These are phyloP conservation scores for Colletotrichum coccodes DNA, from an alignment of 2,329 filamentous ascomycete genomes.

Conservation along the genomic window DNA sequence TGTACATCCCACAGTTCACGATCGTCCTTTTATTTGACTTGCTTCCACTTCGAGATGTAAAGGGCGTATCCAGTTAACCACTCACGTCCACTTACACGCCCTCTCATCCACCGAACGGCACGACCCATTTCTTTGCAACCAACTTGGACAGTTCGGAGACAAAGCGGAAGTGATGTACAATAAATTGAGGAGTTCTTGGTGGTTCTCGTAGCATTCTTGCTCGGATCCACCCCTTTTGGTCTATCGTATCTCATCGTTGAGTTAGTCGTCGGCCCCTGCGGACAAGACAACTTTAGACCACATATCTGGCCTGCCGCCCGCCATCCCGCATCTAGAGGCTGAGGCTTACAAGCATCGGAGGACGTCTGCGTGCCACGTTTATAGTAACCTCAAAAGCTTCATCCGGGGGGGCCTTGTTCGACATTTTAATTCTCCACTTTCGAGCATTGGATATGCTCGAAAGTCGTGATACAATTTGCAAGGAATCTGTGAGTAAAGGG, in stretches of 20 bases:
- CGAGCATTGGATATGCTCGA: not conserved
- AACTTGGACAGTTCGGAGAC: not conserved
- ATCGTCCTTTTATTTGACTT: not conserved
- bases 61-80: not conserved
- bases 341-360: constrained; percentile 15
- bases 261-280: not conserved
- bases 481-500: not conserved
- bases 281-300: not conserved
- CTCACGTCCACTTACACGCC: not conserved
- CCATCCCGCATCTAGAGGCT: not conserved
- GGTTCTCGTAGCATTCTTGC: not conserved
- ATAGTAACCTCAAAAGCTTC: constrained; percentile 38
- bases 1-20: not conserved
- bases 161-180: not conserved
- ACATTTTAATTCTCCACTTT: constrained; percentile 16
- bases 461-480: not conserved
- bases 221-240: constrained; percentile 6
- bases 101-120: not conserved
- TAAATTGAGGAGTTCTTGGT: not conserved
- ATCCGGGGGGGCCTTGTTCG: constrained; percentile 23
- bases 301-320: not conserved
- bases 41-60: not conserved
- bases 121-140: not conserved
- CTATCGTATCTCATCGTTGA: not conserved
- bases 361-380: constrained; percentile 47